Evolutionary conservation across 208 protist species (phyloP).

Genomic region (Crithidia sp.): DNA sequence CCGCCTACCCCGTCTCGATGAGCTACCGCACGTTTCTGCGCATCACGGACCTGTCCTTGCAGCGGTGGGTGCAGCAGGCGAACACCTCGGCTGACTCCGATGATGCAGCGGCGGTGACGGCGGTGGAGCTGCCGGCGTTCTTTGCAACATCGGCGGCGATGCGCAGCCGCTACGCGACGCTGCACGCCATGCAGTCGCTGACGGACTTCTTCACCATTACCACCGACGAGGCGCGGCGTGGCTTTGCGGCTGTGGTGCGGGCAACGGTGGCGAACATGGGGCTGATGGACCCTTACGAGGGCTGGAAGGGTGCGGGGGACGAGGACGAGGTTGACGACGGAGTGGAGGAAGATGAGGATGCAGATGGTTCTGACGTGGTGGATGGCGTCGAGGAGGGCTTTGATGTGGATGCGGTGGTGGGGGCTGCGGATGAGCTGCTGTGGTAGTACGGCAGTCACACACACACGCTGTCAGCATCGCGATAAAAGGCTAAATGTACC

Average conservation of each 20-base stretch:
- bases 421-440: slow-evolving; percentile 34
- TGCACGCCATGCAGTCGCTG: slow-evolving; percentile 19
- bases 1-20: slow-evolving; percentile 53
- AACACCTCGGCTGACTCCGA: not conserved
- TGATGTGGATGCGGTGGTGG: slow-evolving; percentile 34
- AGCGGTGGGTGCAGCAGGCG: slow-evolving; percentile 27
- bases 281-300: slow-evolving; percentile 53
- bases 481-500: no score
- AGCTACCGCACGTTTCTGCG: slow-evolving; percentile 73
- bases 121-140: slow-evolving; percentile 28
- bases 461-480: no score
- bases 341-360: slow-evolving; percentile 19
- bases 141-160: slow-evolving; percentile 24
- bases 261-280: slow-evolving; percentile 57
- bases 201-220: slow-evolving; percentile 21
- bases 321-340: slow-evolving; percentile 19
- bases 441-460: slow-evolving; percentile 24
- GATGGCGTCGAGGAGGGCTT: slow-evolving; percentile 22
- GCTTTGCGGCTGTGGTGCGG: slow-evolving; percentile 44
- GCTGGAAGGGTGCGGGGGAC: slow-evolving; percentile 13
- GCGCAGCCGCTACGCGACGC: slow-evolving; percentile 12
- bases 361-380: slow-evolving; percentile 1
- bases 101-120: not conserved
- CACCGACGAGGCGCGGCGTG: not conserved
- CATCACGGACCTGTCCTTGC: slow-evolving; percentile 75